These are phyloP conservation scores for Cytospora mali DNA, from an alignment of 2,329 filamentous ascomycete genomes.

Conservation along the genomic window DNA sequence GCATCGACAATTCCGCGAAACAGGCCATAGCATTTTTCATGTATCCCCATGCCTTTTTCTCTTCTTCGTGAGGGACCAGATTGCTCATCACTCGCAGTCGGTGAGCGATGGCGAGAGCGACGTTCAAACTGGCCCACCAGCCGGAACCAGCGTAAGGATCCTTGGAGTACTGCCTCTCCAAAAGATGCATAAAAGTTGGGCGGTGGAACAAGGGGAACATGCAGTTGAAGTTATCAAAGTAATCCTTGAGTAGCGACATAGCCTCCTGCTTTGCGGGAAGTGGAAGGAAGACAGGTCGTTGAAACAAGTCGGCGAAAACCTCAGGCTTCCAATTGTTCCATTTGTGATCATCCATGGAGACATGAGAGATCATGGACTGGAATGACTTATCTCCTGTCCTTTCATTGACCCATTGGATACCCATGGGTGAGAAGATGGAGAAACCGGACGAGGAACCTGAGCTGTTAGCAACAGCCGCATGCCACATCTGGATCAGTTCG, in stretches of 20 bases:
- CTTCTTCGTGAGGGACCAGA: conserved; percentile 84
- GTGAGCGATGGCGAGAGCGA: conserved; percentile 90
- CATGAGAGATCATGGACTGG: conserved; percentile 88
- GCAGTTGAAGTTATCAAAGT: conserved; percentile 98
- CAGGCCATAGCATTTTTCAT: conserved; percentile 96
- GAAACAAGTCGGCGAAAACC: conserved; percentile 90
- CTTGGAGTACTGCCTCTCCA: conserved; percentile 88
- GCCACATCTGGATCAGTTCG: not conserved
- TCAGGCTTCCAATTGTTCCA: conserved; percentile 99
- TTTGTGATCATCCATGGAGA: conserved; percentile 91
- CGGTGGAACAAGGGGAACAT: conserved; percentile 98
- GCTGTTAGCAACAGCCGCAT: conserved; percentile 20
- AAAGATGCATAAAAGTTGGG: conserved; percentile 96
- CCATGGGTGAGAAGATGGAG: conserved; percentile 97
- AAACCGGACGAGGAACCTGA: conserved; percentile 93
- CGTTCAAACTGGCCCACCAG: conserved; percentile 98
- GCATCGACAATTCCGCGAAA: conserved; percentile 89
- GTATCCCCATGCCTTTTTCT: conserved; percentile 92
- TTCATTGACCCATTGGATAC: conserved; percentile 97
- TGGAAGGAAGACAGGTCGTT: conserved; percentile 78
- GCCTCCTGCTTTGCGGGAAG: conserved; percentile 87
- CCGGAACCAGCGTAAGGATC: conserved; percentile 94
- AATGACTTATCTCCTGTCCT: conserved; percentile 97
- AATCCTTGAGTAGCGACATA: conserved; percentile 85
- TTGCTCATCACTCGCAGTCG: conserved; percentile 94